Evolutionary conservation across 768 basidiomycete species (phyloP).

Genomic region (Lentinula aciculospora): DNA sequence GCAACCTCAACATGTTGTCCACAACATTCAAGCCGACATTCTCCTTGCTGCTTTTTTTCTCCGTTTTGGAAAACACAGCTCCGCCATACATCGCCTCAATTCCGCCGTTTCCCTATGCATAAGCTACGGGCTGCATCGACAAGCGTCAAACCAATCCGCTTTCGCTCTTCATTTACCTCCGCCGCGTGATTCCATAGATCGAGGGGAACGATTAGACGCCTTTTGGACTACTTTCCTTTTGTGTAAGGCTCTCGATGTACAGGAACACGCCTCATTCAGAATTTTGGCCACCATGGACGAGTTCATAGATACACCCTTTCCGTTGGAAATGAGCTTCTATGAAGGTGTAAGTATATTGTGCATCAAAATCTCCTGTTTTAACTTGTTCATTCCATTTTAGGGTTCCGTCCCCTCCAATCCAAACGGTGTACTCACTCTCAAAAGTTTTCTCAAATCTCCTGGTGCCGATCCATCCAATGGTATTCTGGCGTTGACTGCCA

Average conservation of each 20-base stretch:
- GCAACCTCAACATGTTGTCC: slow-evolving; percentile 24
- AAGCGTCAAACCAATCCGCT: background rate
- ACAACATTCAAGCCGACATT: slow-evolving; percentile 34
- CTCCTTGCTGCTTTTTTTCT: slow-evolving; percentile 27
- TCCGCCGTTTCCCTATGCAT: slow-evolving; percentile 14
- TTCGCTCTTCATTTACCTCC: slow-evolving; percentile 10
- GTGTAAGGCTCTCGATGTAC: slow-evolving; percentile 25
- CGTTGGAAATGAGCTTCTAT: slow-evolving; percentile 17
- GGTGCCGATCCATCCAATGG: slow-evolving; percentile 4
- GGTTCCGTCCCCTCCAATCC: slow-evolving; percentile 12
- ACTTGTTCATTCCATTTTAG: slow-evolving; percentile 6
- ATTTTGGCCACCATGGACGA: slow-evolving; percentile 20
- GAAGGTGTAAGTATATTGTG: slow-evolving; percentile 9
- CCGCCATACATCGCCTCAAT: slow-evolving; percentile 17
- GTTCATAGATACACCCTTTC: slow-evolving; percentile 35
- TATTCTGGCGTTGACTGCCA: slow-evolving; percentile 6
- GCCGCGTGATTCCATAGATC: slow-evolving; percentile 24
- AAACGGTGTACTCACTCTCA: slow-evolving; percentile 8
- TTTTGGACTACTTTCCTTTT: slow-evolving; percentile 31
- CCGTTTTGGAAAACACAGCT: slow-evolving; percentile 10
- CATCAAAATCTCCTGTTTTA: background rate
- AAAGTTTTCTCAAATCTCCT: slow-evolving; percentile 11
- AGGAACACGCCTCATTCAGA: slow-evolving; percentile 22
- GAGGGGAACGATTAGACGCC: slow-evolving; percentile 30
- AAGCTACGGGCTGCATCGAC: slow-evolving; percentile 13